phyloP scores from a whole-genome alignment of 129 eudicot species.

The Pittosporum tobira region DNA sequence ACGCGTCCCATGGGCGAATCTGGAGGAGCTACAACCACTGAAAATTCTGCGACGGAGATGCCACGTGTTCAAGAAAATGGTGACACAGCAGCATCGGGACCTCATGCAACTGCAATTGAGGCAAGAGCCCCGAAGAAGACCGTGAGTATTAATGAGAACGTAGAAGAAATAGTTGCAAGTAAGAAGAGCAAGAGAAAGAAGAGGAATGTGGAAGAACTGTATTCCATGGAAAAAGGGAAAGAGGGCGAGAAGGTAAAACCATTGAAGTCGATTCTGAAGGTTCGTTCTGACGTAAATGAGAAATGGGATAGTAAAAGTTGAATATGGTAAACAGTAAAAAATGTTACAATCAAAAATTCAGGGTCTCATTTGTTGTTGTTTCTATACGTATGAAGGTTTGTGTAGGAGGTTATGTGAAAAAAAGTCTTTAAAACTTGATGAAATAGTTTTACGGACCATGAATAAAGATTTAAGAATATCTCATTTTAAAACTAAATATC shows the following conservation, averaged over 20 bases:
- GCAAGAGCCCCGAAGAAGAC: conserved; percentile 28
- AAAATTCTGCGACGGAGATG: neutral
- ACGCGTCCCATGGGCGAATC: neutral
- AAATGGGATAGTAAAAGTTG: neutral
- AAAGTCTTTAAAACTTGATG: too few relatives aligned
- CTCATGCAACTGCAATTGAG: neutral
- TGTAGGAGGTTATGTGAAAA: too few relatives aligned
- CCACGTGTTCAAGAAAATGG: neutral
- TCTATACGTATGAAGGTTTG: too few relatives aligned
- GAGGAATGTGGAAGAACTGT: conserved; percentile 19
- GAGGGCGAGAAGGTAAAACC: conserved; percentile 31
- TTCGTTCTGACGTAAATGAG: conserved; percentile 18
- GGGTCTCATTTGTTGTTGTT: too few relatives aligned
- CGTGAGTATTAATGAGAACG: conserved; percentile 45
- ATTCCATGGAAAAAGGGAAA: conserved; percentile 25
- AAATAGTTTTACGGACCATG: too few relatives aligned
- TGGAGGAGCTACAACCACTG: neutral
- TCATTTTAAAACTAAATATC: too few relatives aligned
- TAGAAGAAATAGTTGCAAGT: conserved; percentile 28
- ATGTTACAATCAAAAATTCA: too few relatives aligned
- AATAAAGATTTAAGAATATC: too few relatives aligned
- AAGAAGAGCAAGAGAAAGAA: conserved; percentile 28
- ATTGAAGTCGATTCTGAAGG: conserved; percentile 50
- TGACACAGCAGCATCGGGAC: neutral
- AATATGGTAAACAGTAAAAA: too few relatives aligned